These are phyloP conservation scores for Cyphellophora europaea DNA, from an alignment of 2,329 filamentous ascomycete species.

Conservation along the genomic window DNA sequence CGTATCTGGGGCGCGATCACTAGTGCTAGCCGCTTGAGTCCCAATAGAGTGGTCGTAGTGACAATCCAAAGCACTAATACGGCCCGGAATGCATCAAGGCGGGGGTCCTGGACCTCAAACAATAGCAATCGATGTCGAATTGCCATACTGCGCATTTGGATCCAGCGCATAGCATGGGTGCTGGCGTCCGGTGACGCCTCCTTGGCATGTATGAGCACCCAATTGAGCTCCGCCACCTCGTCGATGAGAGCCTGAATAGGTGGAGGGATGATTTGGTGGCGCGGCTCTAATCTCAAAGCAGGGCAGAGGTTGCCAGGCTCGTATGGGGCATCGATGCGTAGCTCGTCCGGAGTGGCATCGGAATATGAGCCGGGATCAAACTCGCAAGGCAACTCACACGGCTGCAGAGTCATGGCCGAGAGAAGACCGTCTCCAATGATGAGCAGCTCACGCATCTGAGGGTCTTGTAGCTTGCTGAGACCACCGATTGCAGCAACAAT, in stretches of 20 bases:
- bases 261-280: conserved; percentile 6
- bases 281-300: conserved; percentile 4
- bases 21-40: conserved; percentile 9
- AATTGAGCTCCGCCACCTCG: conserved; percentile 10
- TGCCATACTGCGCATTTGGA: conserved; percentile 14
- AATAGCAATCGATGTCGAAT: conserved; percentile 11
- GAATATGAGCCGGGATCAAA: conserved; percentile 15
- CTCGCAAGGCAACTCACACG: conserved; percentile 14
- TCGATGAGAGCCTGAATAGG: not conserved
- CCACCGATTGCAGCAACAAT: conserved; percentile 14
- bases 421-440: conserved; percentile 16
- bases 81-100: conserved; percentile 10
- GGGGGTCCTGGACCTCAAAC: conserved; percentile 6
- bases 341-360: conserved; percentile 8
- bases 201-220: conserved; percentile 11
- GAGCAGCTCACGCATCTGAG: conserved; percentile 11
- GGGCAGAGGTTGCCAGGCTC: conserved; percentile 9
- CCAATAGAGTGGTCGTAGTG: conserved; percentile 13
- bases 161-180: conserved; percentile 14
- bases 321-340: conserved; percentile 10
- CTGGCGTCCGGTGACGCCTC: conserved; percentile 6
- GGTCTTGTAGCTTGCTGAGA: conserved; percentile 12
- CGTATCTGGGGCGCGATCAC: conserved; percentile 14
- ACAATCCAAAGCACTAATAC: conserved; percentile 14
- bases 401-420: conserved; percentile 12